Percentiles rank a stretch among this genome's conserved stretches.
phyloP scores from a whole-genome alignment of 257 asterid genomes.

The Capsicum pubescens region DNA sequence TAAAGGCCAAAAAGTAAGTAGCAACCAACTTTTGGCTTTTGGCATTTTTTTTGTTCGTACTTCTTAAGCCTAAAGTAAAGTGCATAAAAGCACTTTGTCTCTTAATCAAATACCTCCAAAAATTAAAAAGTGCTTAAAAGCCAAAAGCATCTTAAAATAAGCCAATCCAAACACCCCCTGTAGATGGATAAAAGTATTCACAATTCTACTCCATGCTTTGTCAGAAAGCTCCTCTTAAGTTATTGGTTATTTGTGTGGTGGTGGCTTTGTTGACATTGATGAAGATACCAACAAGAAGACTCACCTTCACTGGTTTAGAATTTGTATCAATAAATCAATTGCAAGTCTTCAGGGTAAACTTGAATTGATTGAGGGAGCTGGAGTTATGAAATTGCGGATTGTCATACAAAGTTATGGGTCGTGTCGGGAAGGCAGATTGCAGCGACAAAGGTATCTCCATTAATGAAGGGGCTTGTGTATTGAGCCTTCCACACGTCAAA shows the following conservation, averaged over 20 bases:
- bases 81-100: too few species aligned
- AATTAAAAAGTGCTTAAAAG: too few species aligned
- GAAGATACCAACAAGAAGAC: constrained; percentile 2
- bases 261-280: not conserved
- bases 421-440: not conserved
- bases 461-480: not conserved
- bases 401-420: not conserved
- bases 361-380: not conserved
- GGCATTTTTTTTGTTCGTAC: too few species aligned
- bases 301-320: not conserved
- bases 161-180: too few species aligned
- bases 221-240: not conserved
- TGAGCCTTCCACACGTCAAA: not conserved
- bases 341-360: not conserved
- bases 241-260: not conserved
- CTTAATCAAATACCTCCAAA: too few species aligned
- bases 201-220: not conserved
- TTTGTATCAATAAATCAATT: constrained; percentile 1
- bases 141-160: too few species aligned
- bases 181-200: not conserved
- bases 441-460: not conserved
- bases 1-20: too few species aligned
- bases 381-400: not conserved
- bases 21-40: too few species aligned
- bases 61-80: too few species aligned